Base-by-base conservation (phyloP, 768 basidiomycete genomes). In the Lentinula aciculospora region DNA sequence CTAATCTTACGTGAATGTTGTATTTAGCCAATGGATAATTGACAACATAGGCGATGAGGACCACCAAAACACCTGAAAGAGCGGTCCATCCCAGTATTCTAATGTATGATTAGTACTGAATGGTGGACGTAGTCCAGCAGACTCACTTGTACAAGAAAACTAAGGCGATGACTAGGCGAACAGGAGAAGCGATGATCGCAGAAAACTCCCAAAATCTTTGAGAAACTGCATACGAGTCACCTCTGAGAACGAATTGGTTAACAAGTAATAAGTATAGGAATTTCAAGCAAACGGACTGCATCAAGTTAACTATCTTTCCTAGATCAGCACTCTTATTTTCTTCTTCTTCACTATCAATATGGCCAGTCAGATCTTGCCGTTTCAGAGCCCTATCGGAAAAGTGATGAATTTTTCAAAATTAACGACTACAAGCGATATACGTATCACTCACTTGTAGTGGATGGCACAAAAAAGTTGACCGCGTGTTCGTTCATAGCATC, bases 61-160 rank as follows among this genome's bases (percentile, higher is more conserved):
- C 78, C 12, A 90, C 83, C 7, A 75, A 75, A 10, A 89, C 84
- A 6, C 88, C 89, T 25, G 85, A 81, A 32, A 91, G 76, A 1
- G 88, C 83, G 56, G 85, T 86, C 86, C 88, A 90, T 4, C 91
- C 91, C 27, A 92, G 76, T 36, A 92, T 72, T 34, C 88, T 91
- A 56, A 10, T 23, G 57, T 42, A 10, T 54, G 48, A 46, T 61
- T 36, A 36, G 53, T 34, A 29, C 39, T 3, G 31, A 51, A 28
- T 15, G n/a, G 21, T 25, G 31, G 34, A 25, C 29, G 25, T 4
- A 61, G 48, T 27, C 25, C 28, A 27, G 9, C 6, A 25, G 5
- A 68, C 81, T 65, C 60, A 88, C 89, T 80, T 77, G 68, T 91
- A 89, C 3, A 92, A 74, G 68, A 90, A 92, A 2, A 81, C 68